phyloP scores from a whole-genome alignment of 192 early-diverging fungal species.

The Chytriomyces hyalinus region DNA sequence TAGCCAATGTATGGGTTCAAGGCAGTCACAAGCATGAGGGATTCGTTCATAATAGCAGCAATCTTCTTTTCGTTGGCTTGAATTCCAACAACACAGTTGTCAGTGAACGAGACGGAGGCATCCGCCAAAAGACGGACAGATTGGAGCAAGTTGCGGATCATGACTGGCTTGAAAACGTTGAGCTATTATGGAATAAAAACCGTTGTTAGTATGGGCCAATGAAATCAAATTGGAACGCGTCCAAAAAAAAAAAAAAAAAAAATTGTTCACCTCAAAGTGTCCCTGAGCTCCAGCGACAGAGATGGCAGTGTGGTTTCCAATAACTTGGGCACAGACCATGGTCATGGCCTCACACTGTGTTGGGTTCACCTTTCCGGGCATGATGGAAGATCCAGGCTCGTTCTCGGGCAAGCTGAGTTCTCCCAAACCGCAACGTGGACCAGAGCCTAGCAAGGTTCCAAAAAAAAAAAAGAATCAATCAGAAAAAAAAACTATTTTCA shows the following conservation, averaged over 20 bases:
- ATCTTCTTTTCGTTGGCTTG: conserved; percentile 92
- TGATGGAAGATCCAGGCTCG: conserved; percentile 98
- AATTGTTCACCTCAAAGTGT: conserved; percentile 82
- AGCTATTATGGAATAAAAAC: conserved; percentile 53
- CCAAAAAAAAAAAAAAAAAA: neutral
- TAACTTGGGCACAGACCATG: conserved; percentile 98
- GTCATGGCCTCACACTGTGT: conserved; percentile 99
- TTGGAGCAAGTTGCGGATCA: conserved; percentile 97
- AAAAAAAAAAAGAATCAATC: conserved; percentile 34
- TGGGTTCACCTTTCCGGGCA: conserved; percentile 99
- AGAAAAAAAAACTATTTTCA: neutral
- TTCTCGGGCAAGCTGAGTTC: conserved; percentile 97
- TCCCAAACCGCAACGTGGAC: conserved; percentile 96
- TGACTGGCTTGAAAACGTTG: conserved; percentile 99
- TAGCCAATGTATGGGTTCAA: conserved; percentile 96
- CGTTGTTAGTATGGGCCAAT: neutral
- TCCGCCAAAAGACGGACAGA: conserved; percentile 88
- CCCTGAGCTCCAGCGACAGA: conserved; percentile 93
- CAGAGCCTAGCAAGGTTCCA: conserved; percentile 87
- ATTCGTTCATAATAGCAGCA: conserved; percentile 84
- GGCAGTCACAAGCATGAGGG: conserved; percentile 98
- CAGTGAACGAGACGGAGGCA: conserved; percentile 88
- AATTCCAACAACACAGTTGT: conserved; percentile 96
- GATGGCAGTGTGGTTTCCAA: conserved; percentile 97
- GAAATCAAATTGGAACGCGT: neutral